phyloP scores from a whole-genome alignment of 2,329 filamentous ascomycete genomes.

The Gremmenia infestans region DNA sequence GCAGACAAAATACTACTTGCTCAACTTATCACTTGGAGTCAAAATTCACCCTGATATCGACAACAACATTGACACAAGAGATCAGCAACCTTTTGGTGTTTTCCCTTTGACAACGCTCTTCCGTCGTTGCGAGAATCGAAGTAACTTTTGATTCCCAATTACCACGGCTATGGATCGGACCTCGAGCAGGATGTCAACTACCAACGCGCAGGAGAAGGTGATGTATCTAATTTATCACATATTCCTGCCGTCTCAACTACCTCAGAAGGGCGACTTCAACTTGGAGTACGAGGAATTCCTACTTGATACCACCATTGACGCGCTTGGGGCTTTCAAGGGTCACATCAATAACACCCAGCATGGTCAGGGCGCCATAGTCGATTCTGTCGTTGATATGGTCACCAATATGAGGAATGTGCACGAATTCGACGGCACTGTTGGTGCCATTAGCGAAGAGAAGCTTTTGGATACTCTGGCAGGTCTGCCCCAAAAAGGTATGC shows the following conservation, averaged over 20 bases:
- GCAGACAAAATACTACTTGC: no score
- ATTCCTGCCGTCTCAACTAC: slow-evolving; percentile 44
- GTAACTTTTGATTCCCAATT: no score
- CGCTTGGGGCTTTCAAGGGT: neutral
- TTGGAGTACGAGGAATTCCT: slow-evolving; percentile 2
- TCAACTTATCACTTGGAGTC: no score
- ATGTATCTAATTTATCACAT: slow-evolving; percentile 41
- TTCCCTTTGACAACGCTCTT: no score
- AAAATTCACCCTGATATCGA: no score
- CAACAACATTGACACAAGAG: no score
- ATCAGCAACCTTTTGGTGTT: no score
- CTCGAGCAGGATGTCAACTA: no score
- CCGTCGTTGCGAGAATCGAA: no score
- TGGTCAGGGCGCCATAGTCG: neutral
- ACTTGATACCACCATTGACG: neutral
- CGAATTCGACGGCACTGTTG: neutral
- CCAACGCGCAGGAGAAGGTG: neutral
- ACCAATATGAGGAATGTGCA: slow-evolving; percentile 1
- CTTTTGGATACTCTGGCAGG: slow-evolving; percentile 6
- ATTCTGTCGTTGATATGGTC: slow-evolving; percentile 2
- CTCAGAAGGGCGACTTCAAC: slow-evolving; percentile 32
- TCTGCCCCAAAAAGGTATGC: neutral
- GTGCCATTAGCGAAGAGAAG: slow-evolving; percentile 8
- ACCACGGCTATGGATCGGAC: no score
- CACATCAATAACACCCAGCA: neutral